Percentiles rank a stretch among this genome's conserved stretches.
phyloP scores from a whole-genome alignment of 2,329 filamentous ascomycete genomes.

The Nothophaeocryptopus gaeumannii region DNA sequence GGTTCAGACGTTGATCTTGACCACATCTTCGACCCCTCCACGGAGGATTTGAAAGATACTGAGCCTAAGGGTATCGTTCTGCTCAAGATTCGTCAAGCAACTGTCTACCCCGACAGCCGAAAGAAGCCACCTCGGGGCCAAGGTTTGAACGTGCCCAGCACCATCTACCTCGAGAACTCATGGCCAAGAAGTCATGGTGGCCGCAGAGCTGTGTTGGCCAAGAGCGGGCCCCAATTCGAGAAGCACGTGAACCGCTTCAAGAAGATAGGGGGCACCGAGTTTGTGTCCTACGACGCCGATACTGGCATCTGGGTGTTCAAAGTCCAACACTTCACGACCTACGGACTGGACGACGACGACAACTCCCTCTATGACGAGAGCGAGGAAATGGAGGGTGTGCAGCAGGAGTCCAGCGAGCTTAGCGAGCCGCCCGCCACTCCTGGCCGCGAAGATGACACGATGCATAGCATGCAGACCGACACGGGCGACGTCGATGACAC shows the following conservation, averaged over 20 bases:
- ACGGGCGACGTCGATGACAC: conserved; percentile 46
- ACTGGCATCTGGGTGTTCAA: conserved; percentile 87
- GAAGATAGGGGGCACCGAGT: conserved; percentile 75
- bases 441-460: conserved; percentile 22
- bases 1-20: conserved; percentile 72
- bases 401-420: conserved; percentile 52
- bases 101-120: conserved; percentile 74
- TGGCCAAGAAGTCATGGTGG: conserved; percentile 74
- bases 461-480: conserved; percentile 29
- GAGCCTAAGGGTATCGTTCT: conserved; percentile 58
- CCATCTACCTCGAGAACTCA: conserved; percentile 84
- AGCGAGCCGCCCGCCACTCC: conserved; percentile 35
- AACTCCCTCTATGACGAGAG: conserved; percentile 54
- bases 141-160: conserved; percentile 86
- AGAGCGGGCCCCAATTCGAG: conserved; percentile 63
- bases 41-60: conserved; percentile 1
- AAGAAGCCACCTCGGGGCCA: conserved; percentile 82
- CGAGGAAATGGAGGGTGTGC: conserved; percentile 46
- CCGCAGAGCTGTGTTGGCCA: conserved; percentile 51
- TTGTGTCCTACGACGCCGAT: conserved; percentile 73
- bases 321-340: conserved; percentile 96
- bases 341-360: conserved; percentile 72
- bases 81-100: conserved; percentile 74
- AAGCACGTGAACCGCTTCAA: conserved; percentile 82
- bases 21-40: conserved; percentile 64